Base-by-base conservation (phyloP, 208 protist species). In the Porcisia deanei region DNA sequence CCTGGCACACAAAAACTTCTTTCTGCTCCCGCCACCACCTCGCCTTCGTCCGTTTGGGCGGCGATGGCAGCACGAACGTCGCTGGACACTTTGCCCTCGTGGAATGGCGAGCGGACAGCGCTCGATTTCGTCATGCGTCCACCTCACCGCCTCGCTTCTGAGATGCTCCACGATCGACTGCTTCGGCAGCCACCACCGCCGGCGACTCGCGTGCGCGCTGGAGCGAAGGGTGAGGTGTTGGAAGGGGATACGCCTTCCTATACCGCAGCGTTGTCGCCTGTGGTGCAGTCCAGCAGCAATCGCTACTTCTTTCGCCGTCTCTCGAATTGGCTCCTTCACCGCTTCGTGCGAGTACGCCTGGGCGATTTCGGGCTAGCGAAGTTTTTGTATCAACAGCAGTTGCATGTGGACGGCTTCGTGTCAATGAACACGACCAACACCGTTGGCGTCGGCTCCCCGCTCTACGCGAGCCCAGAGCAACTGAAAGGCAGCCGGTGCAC, bases 381-480 rank as follows among this genome's bases (percentile, higher is more conserved):
- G 82, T 74, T 77, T 47, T 30, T 85, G 18, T 66, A 72, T 8
- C 79, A 81, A 58, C 70, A 82, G 59, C 73, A 83, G 34, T n/a
- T 90, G 7, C 79, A 84, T 16, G 71, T 86, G 2, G 77, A 83
- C 18, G 74, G 77, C 34, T 85, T 86, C 64, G 88, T 85, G 43
- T 75, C 82, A 54, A 76, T 80, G 52, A 91, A 79, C 65, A 76
- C 72, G 30, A 76, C 83, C 20, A 92, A 96, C 82, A 97, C 93
- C 3, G 60, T 85, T 10, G 93, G 93, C 8, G 86, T 91, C n/a
- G 93, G 93, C 77, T 95, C 93, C 0, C 90, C 93, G 6, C 83
- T 97, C 58, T 97, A 97, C 82, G 88, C 90, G 1, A 95, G 90
- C 67, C 93, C 93, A 10, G 93, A 97, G 87, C 93, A 97, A 79